Percentiles rank a stretch among this genome's conserved stretches.
Conservation (phyloP, 495 filamentous ascomycete species). For the Tuber calosporum region DNA sequence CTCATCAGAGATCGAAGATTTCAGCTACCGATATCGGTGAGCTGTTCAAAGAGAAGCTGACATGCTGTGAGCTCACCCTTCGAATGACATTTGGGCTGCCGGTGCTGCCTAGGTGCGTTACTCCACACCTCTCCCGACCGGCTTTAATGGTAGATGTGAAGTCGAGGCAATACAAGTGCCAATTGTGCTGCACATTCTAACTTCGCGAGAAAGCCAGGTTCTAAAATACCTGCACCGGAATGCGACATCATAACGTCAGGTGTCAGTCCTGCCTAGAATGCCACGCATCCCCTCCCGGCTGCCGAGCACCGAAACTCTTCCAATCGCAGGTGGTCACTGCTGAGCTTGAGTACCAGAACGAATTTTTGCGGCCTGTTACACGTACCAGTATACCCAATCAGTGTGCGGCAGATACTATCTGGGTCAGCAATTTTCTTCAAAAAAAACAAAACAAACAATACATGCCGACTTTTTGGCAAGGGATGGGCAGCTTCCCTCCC, state of each 20-base stretch:
- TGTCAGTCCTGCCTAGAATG: background rate
- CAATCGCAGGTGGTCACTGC: background rate
- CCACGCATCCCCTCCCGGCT: slow-evolving; percentile 3
- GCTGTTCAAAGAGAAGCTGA: background rate
- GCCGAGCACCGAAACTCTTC: background rate
- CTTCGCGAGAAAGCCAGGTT: background rate
- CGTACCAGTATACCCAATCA: background rate
- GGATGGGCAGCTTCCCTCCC: background rate
- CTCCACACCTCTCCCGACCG: background rate
- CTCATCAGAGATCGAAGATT: background rate
- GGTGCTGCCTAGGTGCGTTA: background rate
- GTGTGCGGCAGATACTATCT: background rate
- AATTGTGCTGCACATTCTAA: background rate
- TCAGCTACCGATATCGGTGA: background rate
- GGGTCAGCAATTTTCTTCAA: background rate
- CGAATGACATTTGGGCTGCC: background rate
- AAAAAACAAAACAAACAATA: background rate
- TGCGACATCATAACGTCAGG: background rate
- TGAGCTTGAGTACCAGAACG: background rate
- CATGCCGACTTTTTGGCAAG: background rate
- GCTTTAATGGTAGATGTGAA: background rate
- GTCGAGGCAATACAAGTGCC: background rate
- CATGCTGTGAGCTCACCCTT: background rate
- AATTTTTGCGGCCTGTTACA: background rate
- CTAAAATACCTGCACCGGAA: background rate